A percentile compares a stretch with the other conserved stretches of the same genome.
These are phyloP conservation scores for Penicillium taxi DNA, from an alignment of 495 filamentous ascomycete genomes.

Conservation along the genomic window DNA sequence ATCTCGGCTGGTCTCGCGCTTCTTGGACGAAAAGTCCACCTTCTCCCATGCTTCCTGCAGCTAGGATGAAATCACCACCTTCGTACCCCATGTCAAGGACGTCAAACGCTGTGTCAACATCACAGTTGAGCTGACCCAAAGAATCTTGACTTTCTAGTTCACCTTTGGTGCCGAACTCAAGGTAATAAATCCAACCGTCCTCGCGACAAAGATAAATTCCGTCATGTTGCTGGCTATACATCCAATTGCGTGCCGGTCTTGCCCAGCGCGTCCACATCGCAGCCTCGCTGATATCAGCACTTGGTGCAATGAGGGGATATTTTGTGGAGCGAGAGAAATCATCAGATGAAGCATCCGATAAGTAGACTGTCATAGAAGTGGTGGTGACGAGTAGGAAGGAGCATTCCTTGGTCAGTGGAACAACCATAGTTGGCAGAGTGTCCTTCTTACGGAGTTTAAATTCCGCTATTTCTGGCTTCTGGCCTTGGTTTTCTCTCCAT, in stretches of 20 bases:
- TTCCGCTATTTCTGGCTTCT: slow-evolving; percentile 35
- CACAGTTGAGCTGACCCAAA: slow-evolving; percentile 35
- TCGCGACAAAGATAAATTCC: slow-evolving; percentile 73
- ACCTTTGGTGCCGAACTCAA: slow-evolving; percentile 51
- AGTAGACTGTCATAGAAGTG: slow-evolving; percentile 51
- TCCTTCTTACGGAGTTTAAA: slow-evolving; percentile 51
- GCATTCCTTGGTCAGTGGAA: slow-evolving; percentile 56
- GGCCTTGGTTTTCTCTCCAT: slow-evolving; percentile 51
- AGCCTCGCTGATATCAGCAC: slow-evolving; percentile 22
- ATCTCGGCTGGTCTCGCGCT: slow-evolving; percentile 40
- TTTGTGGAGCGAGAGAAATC: slow-evolving; percentile 25
- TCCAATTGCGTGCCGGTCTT: slow-evolving; percentile 53
- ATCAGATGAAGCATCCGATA: slow-evolving; percentile 39
- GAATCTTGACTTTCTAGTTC: slow-evolving; percentile 29
- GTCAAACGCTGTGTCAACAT: slow-evolving; percentile 41
- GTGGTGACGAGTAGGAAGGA: slow-evolving; percentile 59
- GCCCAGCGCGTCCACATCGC: slow-evolving; percentile 58
- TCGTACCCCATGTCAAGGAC: slow-evolving; percentile 41
- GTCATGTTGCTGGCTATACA: slow-evolving; percentile 53
- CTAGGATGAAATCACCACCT: slow-evolving; percentile 66
- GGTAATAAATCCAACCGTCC: slow-evolving; percentile 63
- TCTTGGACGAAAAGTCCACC: slow-evolving; percentile 69
- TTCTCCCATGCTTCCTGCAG: slow-evolving; percentile 72
- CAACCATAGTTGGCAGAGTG: slow-evolving; percentile 56
- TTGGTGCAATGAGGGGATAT: slow-evolving; percentile 25